Base-by-base conservation (phyloP, 148 eudicot genomes). In the Persicaria maculosa region DNA sequence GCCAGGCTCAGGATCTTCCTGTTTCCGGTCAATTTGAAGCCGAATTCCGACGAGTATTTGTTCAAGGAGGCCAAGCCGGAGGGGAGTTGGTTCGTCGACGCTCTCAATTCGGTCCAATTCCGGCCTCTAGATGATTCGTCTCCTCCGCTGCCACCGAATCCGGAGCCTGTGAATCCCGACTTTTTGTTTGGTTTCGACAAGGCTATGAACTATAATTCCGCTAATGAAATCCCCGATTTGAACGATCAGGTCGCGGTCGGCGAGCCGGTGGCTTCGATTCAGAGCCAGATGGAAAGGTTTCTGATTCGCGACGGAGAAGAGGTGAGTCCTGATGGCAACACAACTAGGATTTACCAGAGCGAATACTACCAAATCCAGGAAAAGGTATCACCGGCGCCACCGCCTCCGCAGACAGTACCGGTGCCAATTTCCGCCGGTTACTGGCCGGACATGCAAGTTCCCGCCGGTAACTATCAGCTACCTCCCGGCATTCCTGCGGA, bases 121-220 rank as follows among this genome's bases (percentile, higher is more conserved):
- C 86, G 47, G 58, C 68, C 43, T 73, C 62, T 25, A 50, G 71
- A 16, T 50, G 8, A 50, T 75, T 4, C 53, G 79, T 31, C 78
- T 76, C 0, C 87, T 1, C 55, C 52, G 9, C 75, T 79, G 16
- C 44, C 20, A 17, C 75, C 74, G 8, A 19, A 75, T 76, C 43
- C 53, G 25, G 78, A 62, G 45, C 82, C 81, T 44, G 73, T 50
- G 62, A 78, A 72, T 7, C 84, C 80, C 2, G 98, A 93, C 78
- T 91, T 84, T 50, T 70, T 93, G 44, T 91, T 93, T 59, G 98
- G 98, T 1, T 76, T 87, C 54, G 98, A 93, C 52, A 89, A 86
- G 83, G 31, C 55, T 52, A 52, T 12, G 55, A 84, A 77, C 40
- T 71, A 62, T 31, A 86, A 87, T 80, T 82, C 82, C 85, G 65